Conservation (phyloP, 306 rosid genomes). For the Citrullus colocynthis region DNA sequence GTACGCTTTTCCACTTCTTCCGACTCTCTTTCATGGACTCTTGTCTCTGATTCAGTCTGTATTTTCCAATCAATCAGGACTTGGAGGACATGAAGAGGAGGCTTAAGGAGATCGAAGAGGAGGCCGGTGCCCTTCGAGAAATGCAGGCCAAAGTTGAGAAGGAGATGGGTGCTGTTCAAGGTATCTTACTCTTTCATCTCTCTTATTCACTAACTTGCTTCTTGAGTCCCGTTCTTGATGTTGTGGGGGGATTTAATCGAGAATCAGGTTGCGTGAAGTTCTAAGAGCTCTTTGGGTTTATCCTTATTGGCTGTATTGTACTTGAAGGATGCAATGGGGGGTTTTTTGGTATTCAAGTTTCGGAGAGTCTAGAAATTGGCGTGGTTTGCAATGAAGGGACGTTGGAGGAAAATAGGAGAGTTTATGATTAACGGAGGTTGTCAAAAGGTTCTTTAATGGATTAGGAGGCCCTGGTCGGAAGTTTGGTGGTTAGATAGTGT, state of each 20-base stretch:
- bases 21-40: background rate
- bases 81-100: conserved; percentile 99
- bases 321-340: background rate
- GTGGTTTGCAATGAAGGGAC: background rate
- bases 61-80: conserved; percentile 28
- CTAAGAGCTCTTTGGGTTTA: background rate
- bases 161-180: conserved; percentile 98
- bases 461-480: background rate
- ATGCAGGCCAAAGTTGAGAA: conserved; percentile 99
- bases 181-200: conserved; percentile 13
- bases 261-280: background rate
- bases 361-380: background rate
- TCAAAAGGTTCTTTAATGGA: background rate
- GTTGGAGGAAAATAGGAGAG: background rate
- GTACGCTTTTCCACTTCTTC: conserved; percentile 11
- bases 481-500: too few species aligned
- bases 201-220: background rate
- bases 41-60: background rate
- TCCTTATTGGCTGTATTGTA: background rate
- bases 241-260: background rate
- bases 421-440: background rate
- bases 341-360: background rate
- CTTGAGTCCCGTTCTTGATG: background rate
- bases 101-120: conserved; percentile 95
- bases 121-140: conserved; percentile 91